phyloP scores from a whole-genome alignment of 306 rosid genomes.

The Abrus precatorius region DNA sequence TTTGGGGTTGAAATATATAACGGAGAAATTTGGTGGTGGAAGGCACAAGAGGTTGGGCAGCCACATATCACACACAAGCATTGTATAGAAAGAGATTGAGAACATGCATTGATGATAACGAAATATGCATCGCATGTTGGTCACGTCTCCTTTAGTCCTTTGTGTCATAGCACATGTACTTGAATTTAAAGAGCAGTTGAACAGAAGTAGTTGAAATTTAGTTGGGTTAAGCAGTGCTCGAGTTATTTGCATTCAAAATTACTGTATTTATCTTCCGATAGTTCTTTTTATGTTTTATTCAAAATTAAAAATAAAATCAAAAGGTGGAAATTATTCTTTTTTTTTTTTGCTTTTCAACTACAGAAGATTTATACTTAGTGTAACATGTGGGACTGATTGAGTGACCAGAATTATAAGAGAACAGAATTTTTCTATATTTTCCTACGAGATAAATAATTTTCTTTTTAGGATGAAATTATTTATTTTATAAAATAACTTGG shows the following conservation, averaged over 20 bases:
- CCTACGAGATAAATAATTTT: too few species aligned
- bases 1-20: slow-evolving; percentile 43
- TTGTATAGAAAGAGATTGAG: slow-evolving; percentile 21
- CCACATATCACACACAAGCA: slow-evolving; percentile 6
- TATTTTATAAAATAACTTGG: too few species aligned
- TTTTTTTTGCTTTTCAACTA: too few species aligned
- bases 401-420: neutral
- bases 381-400: neutral
- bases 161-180: neutral
- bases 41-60: slow-evolving; percentile 73
- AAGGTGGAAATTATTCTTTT: too few species aligned
- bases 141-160: slow-evolving; percentile 16
- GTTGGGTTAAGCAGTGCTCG: slow-evolving; percentile 39
- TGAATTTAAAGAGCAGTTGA: slow-evolving; percentile 45
- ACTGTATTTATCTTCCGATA: too few species aligned
- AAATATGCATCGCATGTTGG: slow-evolving; percentile 27
- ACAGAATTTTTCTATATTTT: neutral
- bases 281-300: too few species aligned
- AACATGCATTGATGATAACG: slow-evolving; percentile 50
- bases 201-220: slow-evolving; percentile 53
- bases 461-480: too few species aligned
- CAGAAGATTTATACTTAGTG: neutral
- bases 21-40: slow-evolving; percentile 53
- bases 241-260: too few species aligned
- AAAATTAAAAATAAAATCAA: too few species aligned